Evolutionary conservation across 108 stramenopile species (phyloP).

Genomic region (Cyclotella baltica): DNA sequence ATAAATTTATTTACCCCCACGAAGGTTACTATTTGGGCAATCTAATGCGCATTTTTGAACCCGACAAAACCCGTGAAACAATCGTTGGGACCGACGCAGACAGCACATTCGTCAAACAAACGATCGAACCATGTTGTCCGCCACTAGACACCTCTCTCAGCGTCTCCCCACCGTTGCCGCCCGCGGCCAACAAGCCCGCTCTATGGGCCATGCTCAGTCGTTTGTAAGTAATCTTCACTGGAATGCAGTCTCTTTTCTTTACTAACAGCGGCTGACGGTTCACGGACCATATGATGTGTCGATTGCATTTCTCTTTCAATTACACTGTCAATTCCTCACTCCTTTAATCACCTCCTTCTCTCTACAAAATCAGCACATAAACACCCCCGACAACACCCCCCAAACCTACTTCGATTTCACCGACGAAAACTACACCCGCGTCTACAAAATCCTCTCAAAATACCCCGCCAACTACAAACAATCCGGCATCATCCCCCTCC

Average conservation of each 20-base stretch:
- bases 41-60: no score
- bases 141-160: constrained; percentile 24
- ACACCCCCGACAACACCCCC: constrained; percentile 93
- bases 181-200: constrained; percentile 29
- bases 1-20: no score
- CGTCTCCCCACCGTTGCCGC: constrained; percentile 14
- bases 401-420: constrained; percentile 95
- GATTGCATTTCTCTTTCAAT: no score
- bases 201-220: constrained; percentile 47
- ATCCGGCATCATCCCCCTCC: constrained; percentile 94
- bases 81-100: no score
- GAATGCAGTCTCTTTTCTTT: not conserved
- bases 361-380: constrained; percentile 80
- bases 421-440: constrained; percentile 95
- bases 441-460: constrained; percentile 87
- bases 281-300: no score
- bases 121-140: constrained; percentile 56
- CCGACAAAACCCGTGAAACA: no score
- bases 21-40: no score
- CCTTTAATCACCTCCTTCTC: no score
- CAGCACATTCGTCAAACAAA: no score
- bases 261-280: not conserved
- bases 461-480: constrained; percentile 99
- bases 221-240: constrained; percentile 36
- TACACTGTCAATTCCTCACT: no score